Evolutionary conservation across 306 rosid genomes (phyloP), one percentile per base, ranked within the genome.

Genomic region (Senna siamea): DNA sequence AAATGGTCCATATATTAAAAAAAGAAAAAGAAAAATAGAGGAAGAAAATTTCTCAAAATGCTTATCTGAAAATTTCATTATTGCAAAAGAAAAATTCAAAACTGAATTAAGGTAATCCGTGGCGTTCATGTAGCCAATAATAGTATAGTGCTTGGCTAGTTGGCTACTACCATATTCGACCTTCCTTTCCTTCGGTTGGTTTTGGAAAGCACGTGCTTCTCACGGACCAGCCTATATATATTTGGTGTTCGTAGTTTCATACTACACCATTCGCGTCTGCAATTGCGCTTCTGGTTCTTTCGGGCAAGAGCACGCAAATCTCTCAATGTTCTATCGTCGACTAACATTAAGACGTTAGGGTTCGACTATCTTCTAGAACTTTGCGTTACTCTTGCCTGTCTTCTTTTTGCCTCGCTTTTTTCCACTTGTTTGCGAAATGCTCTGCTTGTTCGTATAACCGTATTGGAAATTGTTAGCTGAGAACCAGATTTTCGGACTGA

Each of bases 401-500:
- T 46, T 10, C 34, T 70, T 65, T 46, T 3, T 50, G 6, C 2
- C 17, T 10, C 79, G 3, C 12, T 48, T 69, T 66, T 9, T 30
- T 62, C 14, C 54, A 17, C 48, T 2, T 61, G 18, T 30, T 18
- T 18, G 46, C 19, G 3, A 59, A n/a, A 62, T 38, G 58, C 2
- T 28, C 61, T 14, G 40, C 19, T 32, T n/a, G n/a, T 50, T 53
- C 54, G 37, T 2, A 50, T 47, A 52, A 13, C 15, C 66, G 32
- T 10, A 40, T 61, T 23, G 5, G 34, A 37, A 2, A 43, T 43
- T 26, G 4, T 22, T 75, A 13, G 62, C 6, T 35, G 20, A 73
- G 60, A 28, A 6, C 34, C 34, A 41, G 40, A 46, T 48, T 76
- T 28, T 69, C 65, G 40, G 76, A 73, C 68, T 76, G 67, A 55